Evolutionary conservation across 148 eudicot species (phyloP), one percentile per base, ranked within the genome.

Genomic region (Rhododendron mucronatum): DNA sequence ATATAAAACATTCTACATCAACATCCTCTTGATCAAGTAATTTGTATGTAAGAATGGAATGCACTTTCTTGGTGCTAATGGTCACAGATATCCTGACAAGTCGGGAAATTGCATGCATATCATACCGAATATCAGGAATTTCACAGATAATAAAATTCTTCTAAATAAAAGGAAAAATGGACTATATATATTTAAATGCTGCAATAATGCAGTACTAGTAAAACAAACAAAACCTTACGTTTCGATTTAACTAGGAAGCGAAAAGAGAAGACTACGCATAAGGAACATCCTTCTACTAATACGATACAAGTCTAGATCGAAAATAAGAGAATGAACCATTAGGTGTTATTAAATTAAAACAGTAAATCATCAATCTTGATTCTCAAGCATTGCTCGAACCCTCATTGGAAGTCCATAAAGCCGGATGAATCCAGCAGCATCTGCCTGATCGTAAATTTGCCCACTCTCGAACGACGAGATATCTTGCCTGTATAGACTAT

Each of bases 391-490:
- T 30, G 98, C 98, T 23, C 98, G 88, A 48, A 94, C 96, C 86
- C 94, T 90, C 83, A 89, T 93, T 0, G 96, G 95, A 79, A 96
- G 89, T 33, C 98, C 96, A 85, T 92, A 94, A 10, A 96, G 94
- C 89, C 91, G 86, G 23, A 93, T 96, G 86, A 94, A 96, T 3
- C 98, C 98, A 83, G 94, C 96, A 81, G 98, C 98, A 90, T 96
- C 98, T 0, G 98, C 98, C 81, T 96, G 98, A 80, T 96, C 84
- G 71, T 96, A 96, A 35, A 94, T 93, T 59, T 90, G 81, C 75
- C 96, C 95, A n/a, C 88, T 94, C 89, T 96, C 98, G 18, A 96
- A 96, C 2, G 98, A 94, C 0, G 98, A 94, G 33, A 96, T 96
- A 63, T 96, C 98, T 87, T 96, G 91, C 84, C 98, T 90, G 88